A percentile compares a stretch with the other conserved stretches of the same genome.
Evolutionary conservation across 176 grass and related monocot genomes (phyloP).

Genomic region (Areca catechu): DNA sequence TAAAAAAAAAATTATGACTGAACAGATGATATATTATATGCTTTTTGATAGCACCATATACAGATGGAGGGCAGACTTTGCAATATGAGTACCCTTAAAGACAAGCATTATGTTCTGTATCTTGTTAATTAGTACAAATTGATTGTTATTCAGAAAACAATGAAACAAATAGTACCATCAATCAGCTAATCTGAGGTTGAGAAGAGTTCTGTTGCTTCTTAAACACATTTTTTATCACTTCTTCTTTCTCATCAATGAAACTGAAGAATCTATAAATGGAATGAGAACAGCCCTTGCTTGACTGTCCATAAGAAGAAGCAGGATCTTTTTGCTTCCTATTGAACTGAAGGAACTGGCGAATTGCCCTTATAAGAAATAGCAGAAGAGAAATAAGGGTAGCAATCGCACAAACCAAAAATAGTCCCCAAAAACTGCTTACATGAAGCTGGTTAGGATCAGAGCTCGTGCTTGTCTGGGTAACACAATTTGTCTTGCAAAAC

Average conservation of each 20-base stretch:
- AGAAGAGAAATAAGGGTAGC: constrained; percentile 2
- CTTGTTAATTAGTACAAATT: no score
- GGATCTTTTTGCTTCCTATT: constrained; percentile 4
- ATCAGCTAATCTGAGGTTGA: constrained; percentile 4
- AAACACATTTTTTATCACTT: constrained; percentile 5
- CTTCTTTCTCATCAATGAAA: constrained; percentile 26
- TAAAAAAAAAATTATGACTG: no score
- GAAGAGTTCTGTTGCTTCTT: background rate
- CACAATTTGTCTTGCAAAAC: constrained; percentile 17
- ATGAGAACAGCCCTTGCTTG: background rate
- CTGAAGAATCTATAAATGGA: constrained; percentile 11
- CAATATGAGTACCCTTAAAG: no score
- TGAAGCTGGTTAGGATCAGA: constrained; percentile 10
- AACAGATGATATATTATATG: no score
- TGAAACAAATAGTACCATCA: no score
- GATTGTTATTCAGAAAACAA: no score
- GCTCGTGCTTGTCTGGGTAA: background rate
- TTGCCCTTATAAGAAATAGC: constrained; percentile 17
- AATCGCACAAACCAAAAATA: constrained; percentile 2
- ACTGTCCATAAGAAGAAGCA: constrained; percentile 2
- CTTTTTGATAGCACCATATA: no score
- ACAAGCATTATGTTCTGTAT: no score
- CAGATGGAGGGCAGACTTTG: no score
- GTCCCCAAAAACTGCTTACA: constrained; percentile 11
- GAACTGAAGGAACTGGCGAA: constrained; percentile 14